phyloP scores from a whole-genome alignment of 2,329 filamentous ascomycete genomes.

The Scytalidium sp. region DNA sequence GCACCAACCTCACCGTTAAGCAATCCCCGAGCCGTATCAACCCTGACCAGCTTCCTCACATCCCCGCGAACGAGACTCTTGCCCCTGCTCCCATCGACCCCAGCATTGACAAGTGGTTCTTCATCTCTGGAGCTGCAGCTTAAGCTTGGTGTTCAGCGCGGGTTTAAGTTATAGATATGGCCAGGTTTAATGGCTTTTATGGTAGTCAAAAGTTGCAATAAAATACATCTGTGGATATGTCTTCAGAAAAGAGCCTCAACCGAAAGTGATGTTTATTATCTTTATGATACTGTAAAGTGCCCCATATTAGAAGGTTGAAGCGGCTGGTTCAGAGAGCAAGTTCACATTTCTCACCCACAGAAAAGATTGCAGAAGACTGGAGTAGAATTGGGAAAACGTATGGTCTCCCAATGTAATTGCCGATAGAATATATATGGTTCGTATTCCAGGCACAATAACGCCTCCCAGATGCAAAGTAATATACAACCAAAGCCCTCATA shows the following conservation, averaged over 20 bases:
- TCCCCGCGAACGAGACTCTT: conserved; percentile 78
- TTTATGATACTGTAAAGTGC: too few relatives aligned
- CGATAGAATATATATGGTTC: too few relatives aligned
- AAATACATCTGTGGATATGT: too few relatives aligned
- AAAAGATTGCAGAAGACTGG: too few relatives aligned
- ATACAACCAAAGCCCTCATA: conserved; percentile 7
- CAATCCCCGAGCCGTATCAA: conserved; percentile 72
- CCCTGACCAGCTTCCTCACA: conserved; percentile 66
- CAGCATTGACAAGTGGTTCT: conserved; percentile 99
- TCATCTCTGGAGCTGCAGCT: conserved; percentile 94
- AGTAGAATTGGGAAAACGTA: too few relatives aligned
- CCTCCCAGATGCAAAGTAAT: conserved; percentile 23
- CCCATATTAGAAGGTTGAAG: too few relatives aligned
- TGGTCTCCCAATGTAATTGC: too few relatives aligned
- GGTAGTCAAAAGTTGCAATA: background rate
- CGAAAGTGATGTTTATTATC: too few relatives aligned
- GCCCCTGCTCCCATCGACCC: conserved; percentile 85
- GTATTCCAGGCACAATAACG: conserved; percentile 10
- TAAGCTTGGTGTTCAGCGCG: conserved; percentile 40
- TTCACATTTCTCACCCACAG: too few relatives aligned
- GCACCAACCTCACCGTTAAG: conserved; percentile 75
- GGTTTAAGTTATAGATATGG: background rate
- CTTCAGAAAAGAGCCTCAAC: too few relatives aligned
- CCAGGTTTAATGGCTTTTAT: background rate
- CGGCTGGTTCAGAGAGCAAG: too few relatives aligned